Conservation (phyloP, 352 stramenopile species). For the Pythium aquatile region DNA sequence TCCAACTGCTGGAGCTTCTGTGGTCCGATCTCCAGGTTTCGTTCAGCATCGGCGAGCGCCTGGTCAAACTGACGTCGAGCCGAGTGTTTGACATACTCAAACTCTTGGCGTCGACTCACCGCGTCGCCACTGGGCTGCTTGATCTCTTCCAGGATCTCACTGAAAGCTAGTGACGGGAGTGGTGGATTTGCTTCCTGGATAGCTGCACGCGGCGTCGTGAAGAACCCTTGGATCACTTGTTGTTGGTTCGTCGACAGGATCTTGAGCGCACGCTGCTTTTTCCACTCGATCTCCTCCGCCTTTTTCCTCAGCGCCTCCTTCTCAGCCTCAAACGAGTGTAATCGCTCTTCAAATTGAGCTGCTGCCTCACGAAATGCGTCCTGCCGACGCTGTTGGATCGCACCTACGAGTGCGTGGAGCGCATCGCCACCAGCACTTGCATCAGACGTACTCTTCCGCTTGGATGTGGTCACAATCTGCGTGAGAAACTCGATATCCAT, state of each 20-base stretch:
- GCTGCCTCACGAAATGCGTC: slow-evolving; percentile 35
- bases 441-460: not conserved
- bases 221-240: slow-evolving; percentile 47
- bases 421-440: not conserved
- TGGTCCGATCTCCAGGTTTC: slow-evolving; percentile 23
- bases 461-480: slow-evolving; percentile 31
- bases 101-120: slow-evolving; percentile 29
- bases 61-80: slow-evolving; percentile 26
- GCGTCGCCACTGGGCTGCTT: slow-evolving; percentile 37
- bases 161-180: slow-evolving; percentile 34
- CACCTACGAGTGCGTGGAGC: slow-evolving; percentile 29
- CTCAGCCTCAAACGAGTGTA: slow-evolving; percentile 43
- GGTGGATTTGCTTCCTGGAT: slow-evolving; percentile 11
- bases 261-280: slow-evolving; percentile 49
- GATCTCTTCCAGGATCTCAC: slow-evolving; percentile 33
- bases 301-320: slow-evolving; percentile 34
- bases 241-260: slow-evolving; percentile 65
- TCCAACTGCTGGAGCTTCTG: slow-evolving; percentile 30
- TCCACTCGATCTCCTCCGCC: slow-evolving; percentile 33
- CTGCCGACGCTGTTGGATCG: slow-evolving; percentile 36
- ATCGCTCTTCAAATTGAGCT: slow-evolving; percentile 32
- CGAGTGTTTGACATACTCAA: slow-evolving; percentile 30
- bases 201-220: slow-evolving; percentile 20
- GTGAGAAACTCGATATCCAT: slow-evolving; percentile 50
- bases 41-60: slow-evolving; percentile 31